phyloP scores from a whole-genome alignment of 2,329 filamentous ascomycete species.

The Epichloe festucae region DNA sequence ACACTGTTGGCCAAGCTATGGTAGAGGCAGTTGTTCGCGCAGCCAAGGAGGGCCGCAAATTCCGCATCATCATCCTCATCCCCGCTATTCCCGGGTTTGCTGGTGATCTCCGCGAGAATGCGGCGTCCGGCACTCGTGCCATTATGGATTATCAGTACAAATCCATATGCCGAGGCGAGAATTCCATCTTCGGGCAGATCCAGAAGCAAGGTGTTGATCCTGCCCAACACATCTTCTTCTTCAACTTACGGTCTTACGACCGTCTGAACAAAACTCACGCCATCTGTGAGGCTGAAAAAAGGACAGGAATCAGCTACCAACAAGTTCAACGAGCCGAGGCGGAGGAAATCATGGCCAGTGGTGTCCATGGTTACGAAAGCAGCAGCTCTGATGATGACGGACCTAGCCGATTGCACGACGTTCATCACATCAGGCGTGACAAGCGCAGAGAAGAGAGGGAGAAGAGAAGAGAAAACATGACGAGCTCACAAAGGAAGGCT shows the following conservation, averaged over 20 bases:
- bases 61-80: slow-evolving; percentile 80
- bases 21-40: slow-evolving; percentile 81
- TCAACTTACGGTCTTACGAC: slow-evolving; percentile 88
- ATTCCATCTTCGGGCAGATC: slow-evolving; percentile 80
- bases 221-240: slow-evolving; percentile 72
- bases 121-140: slow-evolving; percentile 72
- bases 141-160: slow-evolving; percentile 99
- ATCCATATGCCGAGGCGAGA: slow-evolving; percentile 79
- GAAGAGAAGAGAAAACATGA: slow-evolving; percentile 1
- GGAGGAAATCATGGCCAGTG: slow-evolving; percentile 71
- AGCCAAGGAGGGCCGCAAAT: slow-evolving; percentile 71
- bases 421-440: slow-evolving; percentile 15
- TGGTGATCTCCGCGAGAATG: slow-evolving; percentile 73
- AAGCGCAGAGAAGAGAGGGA: slow-evolving; percentile 16
- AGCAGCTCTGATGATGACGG: slow-evolving; percentile 18
- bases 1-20: slow-evolving; percentile 76
- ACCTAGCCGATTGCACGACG: slow-evolving; percentile 1
- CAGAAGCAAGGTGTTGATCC: slow-evolving; percentile 63
- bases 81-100: slow-evolving; percentile 90
- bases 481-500: slow-evolving; percentile 17
- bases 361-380: slow-evolving; percentile 48
- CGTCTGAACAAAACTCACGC: slow-evolving; percentile 72
- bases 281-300: slow-evolving; percentile 62
- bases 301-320: slow-evolving; percentile 72
- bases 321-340: slow-evolving; percentile 80